Conservation (phyloP, 192 early-diverging fungal genomes). For the Chytriomyces confervae region DNA sequence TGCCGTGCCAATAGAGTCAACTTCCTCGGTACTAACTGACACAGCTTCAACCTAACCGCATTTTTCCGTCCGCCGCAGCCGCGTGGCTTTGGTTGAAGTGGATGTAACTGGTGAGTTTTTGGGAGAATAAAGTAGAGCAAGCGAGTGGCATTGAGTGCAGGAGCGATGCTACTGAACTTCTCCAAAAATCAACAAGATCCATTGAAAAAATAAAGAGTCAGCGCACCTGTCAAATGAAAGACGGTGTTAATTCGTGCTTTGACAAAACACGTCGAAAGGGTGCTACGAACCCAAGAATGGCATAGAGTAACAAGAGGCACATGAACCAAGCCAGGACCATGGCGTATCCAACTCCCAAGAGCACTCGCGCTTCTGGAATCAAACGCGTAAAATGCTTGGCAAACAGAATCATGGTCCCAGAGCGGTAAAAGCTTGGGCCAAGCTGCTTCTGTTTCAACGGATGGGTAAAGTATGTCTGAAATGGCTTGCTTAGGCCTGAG, state of each 20-base stretch:
- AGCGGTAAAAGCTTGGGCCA: constrained; percentile 48
- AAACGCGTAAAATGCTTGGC: constrained; percentile 44
- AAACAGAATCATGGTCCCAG: constrained; percentile 51
- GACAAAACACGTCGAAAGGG: neutral
- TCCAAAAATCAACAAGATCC: constrained; percentile 30
- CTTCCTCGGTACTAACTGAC: neutral
- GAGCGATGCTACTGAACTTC: neutral
- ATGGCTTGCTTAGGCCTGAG: neutral
- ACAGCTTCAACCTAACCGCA: neutral
- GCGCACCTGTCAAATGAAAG: constrained; percentile 20
- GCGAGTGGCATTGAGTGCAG: constrained; percentile 8
- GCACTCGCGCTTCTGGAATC: constrained; percentile 44
- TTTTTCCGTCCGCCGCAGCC: neutral
- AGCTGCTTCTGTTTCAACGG: constrained; percentile 14
- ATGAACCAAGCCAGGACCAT: constrained; percentile 51
- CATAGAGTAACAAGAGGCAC: constrained; percentile 43
- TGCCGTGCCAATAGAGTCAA: no score
- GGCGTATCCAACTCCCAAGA: constrained; percentile 48
- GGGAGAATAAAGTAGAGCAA: constrained; percentile 18
- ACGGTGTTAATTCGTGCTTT: neutral
- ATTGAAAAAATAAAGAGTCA: constrained; percentile 31
- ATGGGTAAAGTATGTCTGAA: neutral
- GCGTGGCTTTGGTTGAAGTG: neutral
- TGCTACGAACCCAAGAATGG: constrained; percentile 44
- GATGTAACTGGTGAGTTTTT: constrained; percentile 29